Percentiles rank a stretch among this genome's conserved stretches.
phyloP scores from a whole-genome alignment of 306 rosid species.

The Carpinus fangiana region DNA sequence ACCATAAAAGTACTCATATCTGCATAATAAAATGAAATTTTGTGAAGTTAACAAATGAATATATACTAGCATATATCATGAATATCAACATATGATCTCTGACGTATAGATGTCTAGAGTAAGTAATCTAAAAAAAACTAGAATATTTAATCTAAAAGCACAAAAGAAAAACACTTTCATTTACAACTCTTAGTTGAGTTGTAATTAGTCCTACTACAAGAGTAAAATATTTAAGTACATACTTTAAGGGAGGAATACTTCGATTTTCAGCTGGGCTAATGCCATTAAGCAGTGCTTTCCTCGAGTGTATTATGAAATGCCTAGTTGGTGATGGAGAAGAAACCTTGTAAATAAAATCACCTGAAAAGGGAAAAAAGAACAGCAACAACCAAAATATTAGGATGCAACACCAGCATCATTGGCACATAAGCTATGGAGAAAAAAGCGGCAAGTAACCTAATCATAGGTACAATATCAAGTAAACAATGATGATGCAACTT shows the following conservation, averaged over 20 bases:
- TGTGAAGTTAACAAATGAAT: background rate
- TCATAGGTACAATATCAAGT: constrained; percentile 3
- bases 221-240: constrained; percentile 30
- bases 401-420: constrained; percentile 21
- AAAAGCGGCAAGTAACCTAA: constrained; percentile 6
- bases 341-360: constrained; percentile 95
- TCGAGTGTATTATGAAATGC: constrained; percentile 92
- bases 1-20: constrained; percentile 90
- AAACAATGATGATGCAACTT: background rate
- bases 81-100: constrained; percentile 1
- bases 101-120: background rate
- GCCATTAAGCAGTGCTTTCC: constrained; percentile 89
- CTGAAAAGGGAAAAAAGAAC: constrained; percentile 46
- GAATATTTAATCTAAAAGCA: background rate
- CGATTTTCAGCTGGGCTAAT: constrained; percentile 96
- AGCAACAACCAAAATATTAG: constrained; percentile 27
- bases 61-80: background rate
- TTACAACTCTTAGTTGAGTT: background rate
- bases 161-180: background rate
- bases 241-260: constrained; percentile 91
- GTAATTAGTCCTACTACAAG: constrained; percentile 18
- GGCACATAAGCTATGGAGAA: constrained; percentile 5
- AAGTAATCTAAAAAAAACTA: background rate
- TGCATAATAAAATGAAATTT: constrained; percentile 35
- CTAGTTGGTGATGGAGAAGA: constrained; percentile 87